phyloP scores from a whole-genome alignment of 164 flowering plant genomes.

The Berberis vulgaris region DNA sequence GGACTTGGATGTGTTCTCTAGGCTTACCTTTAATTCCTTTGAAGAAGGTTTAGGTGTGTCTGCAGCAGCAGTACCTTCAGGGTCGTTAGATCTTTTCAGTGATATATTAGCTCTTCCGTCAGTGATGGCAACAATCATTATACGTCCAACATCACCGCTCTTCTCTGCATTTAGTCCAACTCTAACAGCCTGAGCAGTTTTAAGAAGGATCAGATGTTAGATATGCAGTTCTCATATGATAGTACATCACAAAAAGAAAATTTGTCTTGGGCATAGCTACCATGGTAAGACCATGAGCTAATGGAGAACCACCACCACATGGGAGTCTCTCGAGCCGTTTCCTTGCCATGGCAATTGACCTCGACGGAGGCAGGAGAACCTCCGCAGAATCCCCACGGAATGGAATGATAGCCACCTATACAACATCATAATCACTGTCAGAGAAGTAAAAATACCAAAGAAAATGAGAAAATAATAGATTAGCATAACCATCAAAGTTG shows the following conservation, averaged over 20 bases:
- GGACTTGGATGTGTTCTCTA: background rate
- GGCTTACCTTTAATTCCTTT: slow-evolving; percentile 75
- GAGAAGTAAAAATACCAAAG: background rate
- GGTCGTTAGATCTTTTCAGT: slow-evolving; percentile 79
- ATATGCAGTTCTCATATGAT: background rate
- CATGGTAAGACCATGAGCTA: slow-evolving; percentile 94
- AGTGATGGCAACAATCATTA: slow-evolving; percentile 93
- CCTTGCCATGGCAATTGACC: slow-evolving; percentile 98
- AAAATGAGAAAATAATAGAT: background rate
- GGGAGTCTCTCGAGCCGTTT: slow-evolving; percentile 95
- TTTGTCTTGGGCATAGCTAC: slow-evolving; percentile 23
- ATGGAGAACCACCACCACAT: slow-evolving; percentile 98
- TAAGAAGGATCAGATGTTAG: background rate
- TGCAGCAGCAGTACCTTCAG: slow-evolving; percentile 52
- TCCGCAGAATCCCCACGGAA: slow-evolving; percentile 96
- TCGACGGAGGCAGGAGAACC: slow-evolving; percentile 93
- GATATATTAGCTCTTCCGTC: slow-evolving; percentile 97
- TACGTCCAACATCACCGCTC: slow-evolving; percentile 94
- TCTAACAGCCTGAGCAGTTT: slow-evolving; percentile 62
- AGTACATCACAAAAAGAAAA: too few relatives aligned
- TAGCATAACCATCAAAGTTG: background rate
- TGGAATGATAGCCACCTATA: slow-evolving; percentile 81
- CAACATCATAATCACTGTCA: slow-evolving; percentile 7
- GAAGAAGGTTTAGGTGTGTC: slow-evolving; percentile 82
- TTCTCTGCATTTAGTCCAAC: slow-evolving; percentile 95